phyloP scores from a whole-genome alignment of 495 filamentous ascomycete species.

The Tuber aestivum region DNA sequence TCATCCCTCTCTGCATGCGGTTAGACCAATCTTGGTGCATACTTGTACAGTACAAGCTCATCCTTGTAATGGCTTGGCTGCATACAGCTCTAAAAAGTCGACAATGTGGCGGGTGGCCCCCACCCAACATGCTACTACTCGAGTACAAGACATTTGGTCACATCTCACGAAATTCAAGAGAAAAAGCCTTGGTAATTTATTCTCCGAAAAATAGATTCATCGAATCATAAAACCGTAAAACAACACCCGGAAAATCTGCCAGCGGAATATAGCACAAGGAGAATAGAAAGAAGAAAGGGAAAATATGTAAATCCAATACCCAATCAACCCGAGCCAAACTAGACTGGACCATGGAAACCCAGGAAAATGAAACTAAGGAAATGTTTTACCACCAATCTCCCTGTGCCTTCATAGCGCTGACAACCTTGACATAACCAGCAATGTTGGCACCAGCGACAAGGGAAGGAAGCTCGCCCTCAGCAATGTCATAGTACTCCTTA shows the following conservation, averaged over 20 bases:
- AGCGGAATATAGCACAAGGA: constrained; percentile 3
- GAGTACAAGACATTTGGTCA: neutral
- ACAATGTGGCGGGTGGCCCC: neutral
- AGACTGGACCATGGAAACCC: neutral
- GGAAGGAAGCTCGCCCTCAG: constrained; percentile 77
- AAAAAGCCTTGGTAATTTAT: neutral
- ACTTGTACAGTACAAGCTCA: too few species aligned
- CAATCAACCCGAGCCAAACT: neutral
- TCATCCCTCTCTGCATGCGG: neutral
- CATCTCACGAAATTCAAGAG: neutral
- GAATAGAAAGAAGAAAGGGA: neutral
- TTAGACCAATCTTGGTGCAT: neutral
- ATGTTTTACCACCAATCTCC: constrained; percentile 80
- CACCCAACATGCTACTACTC: neutral
- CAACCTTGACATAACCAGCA: constrained; percentile 95
- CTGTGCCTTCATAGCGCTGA: constrained; percentile 87
- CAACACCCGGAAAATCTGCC: neutral
- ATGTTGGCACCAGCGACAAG: constrained; percentile 93
- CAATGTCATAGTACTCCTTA: constrained; percentile 70
- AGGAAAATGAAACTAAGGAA: constrained; percentile 17
- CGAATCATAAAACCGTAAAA: neutral
- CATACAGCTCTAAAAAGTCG: neutral
- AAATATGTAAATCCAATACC: neutral
- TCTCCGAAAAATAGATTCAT: neutral
- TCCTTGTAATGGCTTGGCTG: neutral